A percentile compares a stretch with the other conserved stretches of the same genome.
Conservation (phyloP, 2,329 filamentous ascomycete genomes). For the Falciphora oryzae region DNA sequence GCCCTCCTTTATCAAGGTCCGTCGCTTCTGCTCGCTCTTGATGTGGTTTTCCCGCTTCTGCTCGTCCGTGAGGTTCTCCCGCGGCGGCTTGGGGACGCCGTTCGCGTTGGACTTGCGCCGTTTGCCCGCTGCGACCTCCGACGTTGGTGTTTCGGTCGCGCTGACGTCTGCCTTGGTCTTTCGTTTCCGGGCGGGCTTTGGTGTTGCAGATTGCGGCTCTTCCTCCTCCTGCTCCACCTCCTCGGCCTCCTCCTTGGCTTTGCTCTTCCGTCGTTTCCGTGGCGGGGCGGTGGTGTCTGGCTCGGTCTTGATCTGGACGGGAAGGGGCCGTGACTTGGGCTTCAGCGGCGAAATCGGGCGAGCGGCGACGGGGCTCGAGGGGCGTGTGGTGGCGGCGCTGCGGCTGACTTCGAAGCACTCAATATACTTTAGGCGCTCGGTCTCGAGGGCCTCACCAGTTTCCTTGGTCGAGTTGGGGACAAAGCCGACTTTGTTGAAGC, state of each 20-base stretch:
- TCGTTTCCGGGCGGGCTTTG: conserved; percentile 35
- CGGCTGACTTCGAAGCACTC: conserved; percentile 47
- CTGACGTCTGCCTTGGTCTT: conserved; percentile 41
- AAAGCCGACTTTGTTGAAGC: conserved; percentile 53
- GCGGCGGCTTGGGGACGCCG: conserved; percentile 36
- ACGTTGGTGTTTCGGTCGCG: conserved; percentile 26
- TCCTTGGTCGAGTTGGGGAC: conserved; percentile 50
- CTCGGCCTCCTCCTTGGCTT: conserved; percentile 34
- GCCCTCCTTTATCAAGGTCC: conserved; percentile 74
- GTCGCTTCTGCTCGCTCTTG: conserved; percentile 77
- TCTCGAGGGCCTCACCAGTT: conserved; percentile 50
- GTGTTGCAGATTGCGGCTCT: conserved; percentile 30
- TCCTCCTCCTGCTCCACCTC: conserved; percentile 33
- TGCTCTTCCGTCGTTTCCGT: conserved; percentile 50
- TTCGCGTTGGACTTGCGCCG: conserved; percentile 44
- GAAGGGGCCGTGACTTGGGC: conserved; percentile 20
- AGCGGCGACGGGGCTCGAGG: conserved; percentile 46
- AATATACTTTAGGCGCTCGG: conserved; percentile 49
- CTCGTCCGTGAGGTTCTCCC: conserved; percentile 72
- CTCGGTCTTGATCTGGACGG: conserved; percentile 24
- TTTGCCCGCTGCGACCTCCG: conserved; percentile 31
- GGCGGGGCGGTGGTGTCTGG: conserved; percentile 36
- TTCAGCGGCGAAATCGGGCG: conserved; percentile 18
- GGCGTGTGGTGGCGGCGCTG: conserved; percentile 54
- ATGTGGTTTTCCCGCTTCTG: conserved; percentile 86